Evolutionary conservation across 768 basidiomycete genomes (phyloP).

Genomic region (Psilocybe tampanensis): DNA sequence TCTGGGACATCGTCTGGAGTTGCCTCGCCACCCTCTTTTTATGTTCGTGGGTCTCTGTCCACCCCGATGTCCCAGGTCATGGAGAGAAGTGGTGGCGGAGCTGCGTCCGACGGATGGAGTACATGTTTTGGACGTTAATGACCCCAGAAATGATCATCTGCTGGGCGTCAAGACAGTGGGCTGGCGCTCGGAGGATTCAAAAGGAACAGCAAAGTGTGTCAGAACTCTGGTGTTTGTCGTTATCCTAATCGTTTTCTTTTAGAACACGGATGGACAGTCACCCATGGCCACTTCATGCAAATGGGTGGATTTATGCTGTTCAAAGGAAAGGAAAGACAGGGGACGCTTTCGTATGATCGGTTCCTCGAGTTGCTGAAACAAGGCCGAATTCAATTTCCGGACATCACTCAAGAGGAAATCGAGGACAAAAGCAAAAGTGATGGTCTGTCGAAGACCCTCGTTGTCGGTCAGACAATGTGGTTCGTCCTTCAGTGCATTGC

Average conservation of each 20-base stretch:
- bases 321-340: not conserved
- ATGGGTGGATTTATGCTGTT: conserved; percentile 18
- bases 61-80: not conserved
- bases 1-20: conserved; percentile 3
- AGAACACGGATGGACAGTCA: conserved; percentile 14
- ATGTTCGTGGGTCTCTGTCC: conserved; percentile 3
- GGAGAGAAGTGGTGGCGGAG: not conserved
- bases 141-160: not conserved
- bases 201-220: not conserved
- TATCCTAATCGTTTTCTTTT: not conserved
- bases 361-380: conserved; percentile 2
- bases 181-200: not conserved
- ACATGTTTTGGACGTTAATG: conserved; percentile 2
- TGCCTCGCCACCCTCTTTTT: not conserved
- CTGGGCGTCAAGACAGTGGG: conserved; percentile 7
- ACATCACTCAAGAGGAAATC: conserved; percentile 1
- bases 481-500: not conserved
- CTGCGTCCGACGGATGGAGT: not conserved
- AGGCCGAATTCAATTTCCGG: conserved; percentile 1
- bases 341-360: conserved; percentile 4
- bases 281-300: conserved; percentile 15
- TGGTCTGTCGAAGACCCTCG: not conserved
- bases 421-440: conserved; percentile 2
- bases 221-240: not conserved
- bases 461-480: not conserved